These are phyloP conservation scores for Alnus rubra DNA, from an alignment of 306 rosid genomes.

Conservation along the genomic window DNA sequence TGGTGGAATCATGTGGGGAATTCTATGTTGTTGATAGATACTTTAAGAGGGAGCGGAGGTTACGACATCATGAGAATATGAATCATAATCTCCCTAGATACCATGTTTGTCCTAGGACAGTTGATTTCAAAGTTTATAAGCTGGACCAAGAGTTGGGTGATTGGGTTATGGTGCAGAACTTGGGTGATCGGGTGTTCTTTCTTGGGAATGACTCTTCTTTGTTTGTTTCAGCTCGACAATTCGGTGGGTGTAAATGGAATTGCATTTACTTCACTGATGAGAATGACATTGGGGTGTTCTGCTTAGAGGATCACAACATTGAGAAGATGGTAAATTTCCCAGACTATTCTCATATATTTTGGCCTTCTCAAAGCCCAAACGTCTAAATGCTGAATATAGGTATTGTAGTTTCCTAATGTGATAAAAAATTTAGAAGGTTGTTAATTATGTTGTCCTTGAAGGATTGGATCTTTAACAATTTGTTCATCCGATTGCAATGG, in stretches of 20 bases:
- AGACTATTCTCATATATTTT: conserved; percentile 6
- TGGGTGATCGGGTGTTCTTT: conserved; percentile 31
- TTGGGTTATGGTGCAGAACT: conserved; percentile 30
- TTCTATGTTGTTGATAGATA: conserved; percentile 42
- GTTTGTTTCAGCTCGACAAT: conserved; percentile 31
- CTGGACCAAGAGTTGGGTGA: conserved; percentile 41
- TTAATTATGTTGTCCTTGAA: background rate
- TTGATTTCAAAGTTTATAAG: conserved; percentile 32
- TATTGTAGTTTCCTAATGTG: background rate
- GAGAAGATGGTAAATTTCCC: background rate
- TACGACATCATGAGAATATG: background rate
- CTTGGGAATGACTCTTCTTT: conserved; percentile 28
- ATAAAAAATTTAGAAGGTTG: background rate
- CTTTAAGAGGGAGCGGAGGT: conserved; percentile 3
- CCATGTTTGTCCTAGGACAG: background rate
- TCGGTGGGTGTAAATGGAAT: conserved; percentile 31
- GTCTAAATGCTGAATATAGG: background rate
- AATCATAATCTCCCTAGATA: background rate
- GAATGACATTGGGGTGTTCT: conserved; percentile 3
- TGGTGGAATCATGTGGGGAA: conserved; percentile 41
- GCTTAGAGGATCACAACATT: conserved; percentile 4
- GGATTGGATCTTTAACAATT: no score
- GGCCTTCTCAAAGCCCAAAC: conserved; percentile 12
- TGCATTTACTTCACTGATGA: conserved; percentile 25
- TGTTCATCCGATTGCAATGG: no score